These are phyloP conservation scores for Salix suchowensis DNA, from an alignment of 345 rosid species.

Conservation along the genomic window DNA sequence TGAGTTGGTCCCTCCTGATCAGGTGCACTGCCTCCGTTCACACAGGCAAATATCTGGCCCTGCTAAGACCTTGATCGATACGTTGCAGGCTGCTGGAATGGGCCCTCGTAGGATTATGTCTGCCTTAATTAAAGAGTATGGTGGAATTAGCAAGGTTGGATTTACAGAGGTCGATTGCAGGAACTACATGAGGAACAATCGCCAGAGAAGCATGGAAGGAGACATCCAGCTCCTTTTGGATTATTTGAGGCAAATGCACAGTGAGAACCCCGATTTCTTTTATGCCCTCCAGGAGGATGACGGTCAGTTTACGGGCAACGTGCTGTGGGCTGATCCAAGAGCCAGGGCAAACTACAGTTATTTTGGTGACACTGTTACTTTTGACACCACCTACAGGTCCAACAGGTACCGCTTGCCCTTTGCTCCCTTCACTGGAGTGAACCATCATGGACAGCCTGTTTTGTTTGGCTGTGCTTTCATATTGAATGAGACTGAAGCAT, in stretches of 20 bases:
- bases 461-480: constrained; percentile 68
- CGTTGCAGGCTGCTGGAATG: constrained; percentile 62
- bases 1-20: constrained; percentile 56
- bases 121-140: constrained; percentile 43
- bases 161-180: constrained; percentile 50
- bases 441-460: constrained; percentile 73
- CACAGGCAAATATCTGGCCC: constrained; percentile 60
- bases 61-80: constrained; percentile 59
- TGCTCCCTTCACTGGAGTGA: constrained; percentile 64
- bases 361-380: constrained; percentile 58
- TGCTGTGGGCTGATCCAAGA: constrained; percentile 70
- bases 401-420: constrained; percentile 49
- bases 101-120: constrained; percentile 63
- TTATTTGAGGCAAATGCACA: constrained; percentile 49
- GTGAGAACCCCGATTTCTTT: constrained; percentile 57
- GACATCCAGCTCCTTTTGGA: constrained; percentile 46
- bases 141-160: constrained; percentile 50
- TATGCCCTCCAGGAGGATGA: constrained; percentile 49
- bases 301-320: constrained; percentile 38
- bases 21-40: constrained; percentile 53
- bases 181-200: constrained; percentile 46
- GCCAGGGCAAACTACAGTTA: constrained; percentile 47
- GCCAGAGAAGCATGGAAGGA: constrained; percentile 44
- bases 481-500: constrained; percentile 56
- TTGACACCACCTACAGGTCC: constrained; percentile 47